Percentiles rank a stretch among this genome's conserved stretches.
These are phyloP conservation scores for Nemania sp. DNA, from an alignment of 2,329 filamentous ascomycete species.

Conservation along the genomic window DNA sequence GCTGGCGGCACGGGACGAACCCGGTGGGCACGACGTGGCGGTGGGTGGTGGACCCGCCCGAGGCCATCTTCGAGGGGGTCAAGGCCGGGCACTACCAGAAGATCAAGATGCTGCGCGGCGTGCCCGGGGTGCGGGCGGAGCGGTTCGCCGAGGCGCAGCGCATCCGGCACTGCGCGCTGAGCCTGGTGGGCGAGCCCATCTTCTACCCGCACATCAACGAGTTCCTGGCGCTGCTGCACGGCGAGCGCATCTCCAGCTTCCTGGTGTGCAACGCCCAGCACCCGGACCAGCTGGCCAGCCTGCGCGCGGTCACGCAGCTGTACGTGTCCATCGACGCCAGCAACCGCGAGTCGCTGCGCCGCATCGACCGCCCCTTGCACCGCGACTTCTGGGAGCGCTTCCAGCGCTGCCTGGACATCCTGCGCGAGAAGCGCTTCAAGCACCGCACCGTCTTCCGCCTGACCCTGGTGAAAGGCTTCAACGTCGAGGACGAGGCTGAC, in stretches of 20 bases:
- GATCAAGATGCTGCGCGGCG: slow-evolving; percentile 94
- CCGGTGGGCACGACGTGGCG: slow-evolving; percentile 96
- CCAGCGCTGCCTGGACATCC: slow-evolving; percentile 84
- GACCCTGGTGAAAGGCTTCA: slow-evolving; percentile 97
- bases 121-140: slow-evolving; percentile 89
- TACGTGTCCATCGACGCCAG: slow-evolving; percentile 96
- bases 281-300: slow-evolving; percentile 80
- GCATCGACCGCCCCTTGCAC: slow-evolving; percentile 89
- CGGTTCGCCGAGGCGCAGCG: slow-evolving; percentile 90
- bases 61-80: slow-evolving; percentile 86
- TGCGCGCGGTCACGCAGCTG: slow-evolving; percentile 88
- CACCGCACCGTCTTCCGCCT: slow-evolving; percentile 94
- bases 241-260: slow-evolving; percentile 87
- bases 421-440: slow-evolving; percentile 78
- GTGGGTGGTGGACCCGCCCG: slow-evolving; percentile 90
- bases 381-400: slow-evolving; percentile 98
- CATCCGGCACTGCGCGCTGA: slow-evolving; percentile 90
- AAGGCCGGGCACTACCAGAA: slow-evolving; percentile 94
- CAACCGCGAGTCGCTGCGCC: slow-evolving; percentile 82
- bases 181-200: slow-evolving; percentile 94
- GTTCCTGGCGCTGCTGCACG: slow-evolving; percentile 81
- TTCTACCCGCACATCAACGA: slow-evolving; percentile 98
- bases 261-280: slow-evolving; percentile 97
- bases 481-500: slow-evolving; percentile 88
- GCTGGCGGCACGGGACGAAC: slow-evolving; percentile 97